Conservation (phyloP, 495 filamentous ascomycete genomes). For the Penicillium fimorum region DNA sequence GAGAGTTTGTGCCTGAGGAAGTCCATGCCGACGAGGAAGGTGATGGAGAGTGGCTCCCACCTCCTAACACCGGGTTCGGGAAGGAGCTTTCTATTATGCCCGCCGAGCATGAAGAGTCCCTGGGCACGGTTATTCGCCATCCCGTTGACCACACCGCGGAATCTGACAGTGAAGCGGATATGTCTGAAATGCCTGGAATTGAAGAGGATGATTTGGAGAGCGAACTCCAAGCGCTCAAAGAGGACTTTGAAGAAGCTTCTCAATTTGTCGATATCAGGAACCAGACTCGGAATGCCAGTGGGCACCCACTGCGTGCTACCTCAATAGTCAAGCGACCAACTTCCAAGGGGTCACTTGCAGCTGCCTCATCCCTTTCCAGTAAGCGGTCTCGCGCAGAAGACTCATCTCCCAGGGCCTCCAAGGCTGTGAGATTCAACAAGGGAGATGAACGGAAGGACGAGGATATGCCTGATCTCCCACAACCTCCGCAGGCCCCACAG, state of each 20-base stretch:
- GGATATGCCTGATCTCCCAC: constrained; percentile 2
- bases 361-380: constrained; percentile 28
- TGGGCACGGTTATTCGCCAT: constrained; percentile 45
- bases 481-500: neutral
- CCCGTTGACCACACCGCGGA: constrained; percentile 30
- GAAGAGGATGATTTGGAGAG: constrained; percentile 42
- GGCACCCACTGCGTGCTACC: constrained; percentile 20
- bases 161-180: constrained; percentile 38
- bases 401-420: constrained; percentile 30
- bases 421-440: constrained; percentile 36
- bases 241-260: constrained; percentile 39
- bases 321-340: constrained; percentile 23
- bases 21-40: constrained; percentile 29
- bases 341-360: constrained; percentile 21
- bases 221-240: constrained; percentile 45
- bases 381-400: constrained; percentile 27
- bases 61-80: constrained; percentile 19
- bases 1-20: constrained; percentile 8
- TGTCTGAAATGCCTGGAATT: constrained; percentile 37
- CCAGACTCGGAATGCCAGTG: constrained; percentile 12
- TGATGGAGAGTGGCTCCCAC: constrained; percentile 41
- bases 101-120: constrained; percentile 32
- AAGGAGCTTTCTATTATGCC: constrained; percentile 29
- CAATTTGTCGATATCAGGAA: constrained; percentile 24
- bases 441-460: constrained; percentile 18